Evolutionary conservation across 73 alveolate genomes (phyloP).

Genomic region (Diophrys appendiculata): DNA sequence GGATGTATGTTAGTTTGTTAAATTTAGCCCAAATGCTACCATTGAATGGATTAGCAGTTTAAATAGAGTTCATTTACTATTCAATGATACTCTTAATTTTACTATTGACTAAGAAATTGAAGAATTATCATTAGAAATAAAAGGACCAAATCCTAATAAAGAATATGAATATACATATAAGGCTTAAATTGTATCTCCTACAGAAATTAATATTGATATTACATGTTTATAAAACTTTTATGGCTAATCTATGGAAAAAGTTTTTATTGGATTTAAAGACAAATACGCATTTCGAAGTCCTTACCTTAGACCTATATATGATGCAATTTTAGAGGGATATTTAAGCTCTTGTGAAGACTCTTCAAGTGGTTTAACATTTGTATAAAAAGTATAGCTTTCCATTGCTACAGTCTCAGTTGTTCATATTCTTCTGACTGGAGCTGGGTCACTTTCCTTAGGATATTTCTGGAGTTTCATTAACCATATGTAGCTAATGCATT

Average conservation of each 20-base stretch:
- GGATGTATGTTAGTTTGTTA: background rate
- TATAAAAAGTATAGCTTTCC: background rate
- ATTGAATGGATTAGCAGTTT: background rate
- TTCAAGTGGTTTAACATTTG: background rate
- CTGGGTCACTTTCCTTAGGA: background rate
- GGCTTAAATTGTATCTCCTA: background rate
- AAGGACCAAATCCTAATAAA: too few species aligned
- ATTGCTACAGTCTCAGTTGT: background rate
- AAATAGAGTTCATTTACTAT: background rate
- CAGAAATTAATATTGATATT: background rate
- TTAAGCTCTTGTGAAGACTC: too few species aligned
- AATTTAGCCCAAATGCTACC: background rate
- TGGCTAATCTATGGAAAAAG: background rate
- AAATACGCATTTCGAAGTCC: too few species aligned
- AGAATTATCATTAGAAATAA: too few species aligned
- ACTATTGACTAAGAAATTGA: background rate
- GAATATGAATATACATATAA: too few species aligned
- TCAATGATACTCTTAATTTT: background rate
- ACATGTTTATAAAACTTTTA: too few species aligned
- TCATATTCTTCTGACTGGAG: background rate
- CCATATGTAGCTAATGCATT: background rate
- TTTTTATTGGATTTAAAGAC: too few species aligned
- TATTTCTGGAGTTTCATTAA: background rate
- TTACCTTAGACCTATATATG: too few species aligned
- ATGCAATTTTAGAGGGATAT: too few species aligned